Evolutionary conservation across 305 asterid species (phyloP).

Genomic region (Stenogyne calaminthoides): DNA sequence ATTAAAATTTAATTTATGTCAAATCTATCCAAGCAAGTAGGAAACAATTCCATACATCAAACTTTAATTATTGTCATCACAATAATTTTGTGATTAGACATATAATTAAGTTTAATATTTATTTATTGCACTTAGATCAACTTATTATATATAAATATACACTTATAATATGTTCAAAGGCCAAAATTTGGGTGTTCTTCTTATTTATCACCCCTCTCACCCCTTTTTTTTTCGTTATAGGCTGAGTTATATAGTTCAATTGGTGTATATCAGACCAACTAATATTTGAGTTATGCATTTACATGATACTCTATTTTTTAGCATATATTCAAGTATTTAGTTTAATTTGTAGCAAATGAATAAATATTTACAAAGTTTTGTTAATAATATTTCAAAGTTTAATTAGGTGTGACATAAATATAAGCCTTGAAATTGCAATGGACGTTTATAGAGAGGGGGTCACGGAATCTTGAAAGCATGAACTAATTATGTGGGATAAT

Average conservation of each 20-base stretch:
- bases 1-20: constrained; percentile 28
- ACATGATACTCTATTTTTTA: no score
- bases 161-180: not conserved
- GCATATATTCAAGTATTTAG: no score
- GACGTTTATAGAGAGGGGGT: constrained; percentile 12
- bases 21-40: constrained; percentile 35
- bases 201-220: no score
- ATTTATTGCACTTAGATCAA: constrained; percentile 18
- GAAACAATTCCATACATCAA: constrained; percentile 27
- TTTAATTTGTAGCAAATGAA: no score
- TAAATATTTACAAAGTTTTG: no score
- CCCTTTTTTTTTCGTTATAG: no score
- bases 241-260: no score
- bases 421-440: not conserved
- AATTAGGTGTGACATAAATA: not conserved
- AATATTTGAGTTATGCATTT: no score
- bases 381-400: not conserved
- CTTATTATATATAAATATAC: not conserved
- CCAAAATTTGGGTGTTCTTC: not conserved
- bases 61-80: constrained; percentile 40
- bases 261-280: no score
- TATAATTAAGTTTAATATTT: constrained; percentile 13
- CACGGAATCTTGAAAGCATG: constrained; percentile 29
- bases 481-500: constrained; percentile 19
- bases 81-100: constrained; percentile 39